phyloP scores from a whole-genome alignment of 495 filamentous ascomycete genomes.

The Neurospora sp. region DNA sequence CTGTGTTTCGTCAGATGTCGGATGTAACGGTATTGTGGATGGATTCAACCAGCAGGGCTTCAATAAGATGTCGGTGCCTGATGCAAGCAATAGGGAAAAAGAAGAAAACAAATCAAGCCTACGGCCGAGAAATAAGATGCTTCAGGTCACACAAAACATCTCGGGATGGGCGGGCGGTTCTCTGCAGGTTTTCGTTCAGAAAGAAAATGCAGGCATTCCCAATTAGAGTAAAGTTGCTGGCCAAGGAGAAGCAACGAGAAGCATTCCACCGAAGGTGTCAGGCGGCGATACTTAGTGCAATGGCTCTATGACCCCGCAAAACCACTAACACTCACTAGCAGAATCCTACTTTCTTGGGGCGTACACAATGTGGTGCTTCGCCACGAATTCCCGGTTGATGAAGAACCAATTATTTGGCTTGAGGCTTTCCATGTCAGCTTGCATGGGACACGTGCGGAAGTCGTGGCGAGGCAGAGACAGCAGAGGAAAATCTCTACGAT shows the following conservation, averaged over 20 bases:
- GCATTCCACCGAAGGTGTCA: not conserved
- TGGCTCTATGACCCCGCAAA: not conserved
- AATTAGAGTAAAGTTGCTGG: not conserved
- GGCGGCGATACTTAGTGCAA: not conserved
- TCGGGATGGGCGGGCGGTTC: not conserved
- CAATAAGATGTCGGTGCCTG: too few relatives aligned
- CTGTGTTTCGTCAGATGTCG: not conserved
- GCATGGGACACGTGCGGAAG: not conserved
- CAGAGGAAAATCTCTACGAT: not conserved
- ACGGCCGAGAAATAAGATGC: not conserved
- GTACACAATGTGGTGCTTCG: not conserved
- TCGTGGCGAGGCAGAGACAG: not conserved
- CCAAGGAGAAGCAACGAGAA: not conserved
- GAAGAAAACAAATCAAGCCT: not conserved
- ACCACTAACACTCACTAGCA: not conserved
- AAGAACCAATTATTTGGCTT: not conserved
- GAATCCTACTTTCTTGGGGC: not conserved
- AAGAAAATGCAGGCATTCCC: not conserved
- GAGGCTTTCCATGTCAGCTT: not conserved
- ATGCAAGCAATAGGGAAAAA: not conserved
- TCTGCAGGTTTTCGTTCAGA: not conserved
- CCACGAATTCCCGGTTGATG: not conserved
- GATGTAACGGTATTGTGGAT: not conserved
- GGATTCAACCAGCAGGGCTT: not conserved
- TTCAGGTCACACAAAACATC: not conserved